These are phyloP conservation scores for Skeletonema marinoi DNA, from an alignment of 108 stramenopile genomes.

Conservation along the genomic window DNA sequence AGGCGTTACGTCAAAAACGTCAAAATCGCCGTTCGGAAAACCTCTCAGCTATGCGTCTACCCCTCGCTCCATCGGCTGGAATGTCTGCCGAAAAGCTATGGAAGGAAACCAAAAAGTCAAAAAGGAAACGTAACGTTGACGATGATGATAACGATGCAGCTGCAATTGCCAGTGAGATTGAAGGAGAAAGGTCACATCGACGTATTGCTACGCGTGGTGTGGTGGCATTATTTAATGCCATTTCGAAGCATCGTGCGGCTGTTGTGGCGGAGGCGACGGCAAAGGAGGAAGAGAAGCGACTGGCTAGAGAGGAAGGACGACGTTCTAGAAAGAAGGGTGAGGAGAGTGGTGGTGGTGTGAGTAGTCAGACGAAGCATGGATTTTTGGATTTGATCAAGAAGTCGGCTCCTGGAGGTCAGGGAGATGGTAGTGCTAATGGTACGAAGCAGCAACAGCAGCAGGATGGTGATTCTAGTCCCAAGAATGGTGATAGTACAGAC, in stretches of 20 bases:
- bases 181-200: constrained; percentile 80
- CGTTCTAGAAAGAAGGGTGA: constrained; percentile 13
- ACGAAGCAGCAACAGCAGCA: constrained; percentile 4
- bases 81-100: constrained; percentile 40
- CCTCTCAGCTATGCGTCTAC: constrained; percentile 75
- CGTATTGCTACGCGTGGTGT: constrained; percentile 90
- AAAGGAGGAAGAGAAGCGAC: constrained; percentile 40
- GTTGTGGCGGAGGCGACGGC: constrained; percentile 25
- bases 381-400: constrained; percentile 85
- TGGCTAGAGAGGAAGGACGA: constrained; percentile 30
- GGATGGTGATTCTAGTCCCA: background rate
- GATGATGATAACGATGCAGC: constrained; percentile 9
- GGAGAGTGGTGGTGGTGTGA: constrained; percentile 14
- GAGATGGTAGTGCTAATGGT: background rate
- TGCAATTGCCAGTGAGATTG: constrained; percentile 67
- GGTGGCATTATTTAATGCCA: constrained; percentile 90
- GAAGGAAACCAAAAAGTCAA: constrained; percentile 22
- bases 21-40: constrained; percentile 61
- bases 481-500: constrained; percentile 6
- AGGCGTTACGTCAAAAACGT: constrained; percentile 58
- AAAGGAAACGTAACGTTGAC: background rate
- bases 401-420: constrained; percentile 33
- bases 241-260: constrained; percentile 74
- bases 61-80: constrained; percentile 70
- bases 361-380: constrained; percentile 67